These are phyloP conservation scores for Rhynchospora breviuscula DNA, from an alignment of 176 grass and related monocot genomes.

Conservation along the genomic window DNA sequence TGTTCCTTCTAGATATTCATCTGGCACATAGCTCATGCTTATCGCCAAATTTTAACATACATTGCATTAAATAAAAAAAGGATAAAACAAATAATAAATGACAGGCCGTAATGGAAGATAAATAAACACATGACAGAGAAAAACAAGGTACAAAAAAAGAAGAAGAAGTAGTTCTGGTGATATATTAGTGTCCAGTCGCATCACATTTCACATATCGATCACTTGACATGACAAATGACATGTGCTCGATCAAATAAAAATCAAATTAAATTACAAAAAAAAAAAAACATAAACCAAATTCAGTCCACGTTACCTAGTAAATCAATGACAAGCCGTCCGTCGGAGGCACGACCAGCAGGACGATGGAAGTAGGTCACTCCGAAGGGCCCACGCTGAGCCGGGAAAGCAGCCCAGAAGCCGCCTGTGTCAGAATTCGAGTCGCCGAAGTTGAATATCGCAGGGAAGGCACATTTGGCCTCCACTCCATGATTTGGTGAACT, in stretches of 20 bases:
- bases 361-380: conserved; percentile 62
- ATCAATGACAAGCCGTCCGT: conserved; percentile 73
- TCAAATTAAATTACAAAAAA: not conserved
- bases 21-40: not conserved
- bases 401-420: conserved; percentile 77
- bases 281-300: not conserved
- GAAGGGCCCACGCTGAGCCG: conserved; percentile 43
- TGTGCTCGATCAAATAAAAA: not conserved
- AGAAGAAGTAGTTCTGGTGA: not conserved
- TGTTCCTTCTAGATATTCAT: not conserved
- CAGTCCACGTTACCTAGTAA: conserved; percentile 38
- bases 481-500: not conserved
- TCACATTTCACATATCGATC: not conserved
- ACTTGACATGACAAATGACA: not conserved
- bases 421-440: conserved; percentile 59
- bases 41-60: not conserved
- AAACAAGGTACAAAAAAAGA: not conserved
- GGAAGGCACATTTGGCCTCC: conserved; percentile 37
- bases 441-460: conserved; percentile 55
- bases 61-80: not conserved
- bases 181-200: not conserved
- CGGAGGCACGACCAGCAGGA: conserved; percentile 53
- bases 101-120: not conserved
- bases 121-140: not conserved
- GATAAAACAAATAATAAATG: not conserved